Percentiles rank a stretch among this genome's conserved stretches.
These are phyloP conservation scores for Avena atlantica DNA, from an alignment of 176 grass and related monocot genomes.

Conservation along the genomic window DNA sequence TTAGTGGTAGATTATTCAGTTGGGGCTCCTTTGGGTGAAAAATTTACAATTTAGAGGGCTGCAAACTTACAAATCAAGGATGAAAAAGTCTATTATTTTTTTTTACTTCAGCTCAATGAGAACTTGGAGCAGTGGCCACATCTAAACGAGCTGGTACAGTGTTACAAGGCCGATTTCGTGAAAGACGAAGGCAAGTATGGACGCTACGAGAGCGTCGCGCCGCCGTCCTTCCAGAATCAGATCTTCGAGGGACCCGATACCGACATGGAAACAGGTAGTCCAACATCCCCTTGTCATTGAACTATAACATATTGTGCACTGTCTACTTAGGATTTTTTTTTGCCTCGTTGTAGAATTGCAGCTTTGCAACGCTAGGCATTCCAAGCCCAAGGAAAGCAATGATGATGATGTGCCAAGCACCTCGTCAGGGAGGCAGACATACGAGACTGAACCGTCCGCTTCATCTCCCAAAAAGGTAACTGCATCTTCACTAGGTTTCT, in stretches of 20 bases:
- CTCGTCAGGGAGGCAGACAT: conserved; percentile 87
- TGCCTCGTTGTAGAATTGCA: conserved; percentile 69
- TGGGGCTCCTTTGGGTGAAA: neutral
- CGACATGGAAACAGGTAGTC: conserved; percentile 91
- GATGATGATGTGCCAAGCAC: conserved; percentile 92
- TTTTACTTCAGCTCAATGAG: conserved; percentile 79
- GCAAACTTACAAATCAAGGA: conserved; percentile 23
- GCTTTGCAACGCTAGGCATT: conserved; percentile 79
- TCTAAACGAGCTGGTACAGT: conserved; percentile 93
- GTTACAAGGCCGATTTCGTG: conserved; percentile 91
- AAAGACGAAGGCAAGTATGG: conserved; percentile 95
- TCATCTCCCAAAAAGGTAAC: conserved; percentile 68
- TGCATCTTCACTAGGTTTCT: conserved; percentile 30
- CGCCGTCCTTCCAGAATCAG: conserved; percentile 80
- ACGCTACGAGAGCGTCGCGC: conserved; percentile 68
- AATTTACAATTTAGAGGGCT: neutral
- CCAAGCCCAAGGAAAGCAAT: conserved; percentile 63
- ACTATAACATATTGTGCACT: conserved; percentile 21
- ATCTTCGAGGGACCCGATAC: conserved; percentile 98
- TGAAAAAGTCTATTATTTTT: conserved; percentile 18
- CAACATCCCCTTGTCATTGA: neutral
- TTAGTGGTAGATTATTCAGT: neutral
- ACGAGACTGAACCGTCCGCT: conserved; percentile 49
- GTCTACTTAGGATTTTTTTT: neutral
- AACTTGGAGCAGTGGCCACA: conserved; percentile 98